phyloP scores from a whole-genome alignment of 805 yeast species.

The Candida ficus region DNA sequence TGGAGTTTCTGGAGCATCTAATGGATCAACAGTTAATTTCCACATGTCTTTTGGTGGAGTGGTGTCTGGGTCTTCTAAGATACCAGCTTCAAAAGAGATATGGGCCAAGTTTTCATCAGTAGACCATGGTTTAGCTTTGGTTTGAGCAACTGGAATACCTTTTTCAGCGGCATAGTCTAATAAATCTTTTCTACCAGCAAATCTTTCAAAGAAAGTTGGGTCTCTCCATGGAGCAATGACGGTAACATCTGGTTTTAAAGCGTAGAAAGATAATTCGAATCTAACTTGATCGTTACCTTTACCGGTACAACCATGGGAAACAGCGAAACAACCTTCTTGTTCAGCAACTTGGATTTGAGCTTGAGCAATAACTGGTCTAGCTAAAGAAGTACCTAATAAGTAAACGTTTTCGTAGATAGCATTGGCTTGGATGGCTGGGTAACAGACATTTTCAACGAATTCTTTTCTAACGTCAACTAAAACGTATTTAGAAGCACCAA shows the following conservation, averaged over 20 bases:
- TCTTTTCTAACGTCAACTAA: slow-evolving; percentile 92
- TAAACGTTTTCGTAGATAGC: slow-evolving; percentile 98
- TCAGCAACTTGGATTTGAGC: slow-evolving; percentile 98
- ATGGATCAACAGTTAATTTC: slow-evolving; percentile 96
- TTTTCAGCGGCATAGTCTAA: slow-evolving; percentile 90
- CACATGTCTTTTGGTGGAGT: slow-evolving; percentile 99
- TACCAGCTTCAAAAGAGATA: slow-evolving; percentile 99
- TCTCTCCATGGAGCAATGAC: slow-evolving; percentile 99
- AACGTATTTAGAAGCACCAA: slow-evolving; percentile 96
- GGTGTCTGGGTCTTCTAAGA: slow-evolving; percentile 95
- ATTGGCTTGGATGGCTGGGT: slow-evolving; percentile 95
- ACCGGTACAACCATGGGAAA: slow-evolving; percentile 99
- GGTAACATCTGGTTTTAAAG: slow-evolving; percentile 92
- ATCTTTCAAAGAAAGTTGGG: slow-evolving; percentile 89
- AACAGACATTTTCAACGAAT: slow-evolving; percentile 85
- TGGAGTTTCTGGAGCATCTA: slow-evolving; percentile 90
- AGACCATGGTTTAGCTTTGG: slow-evolving; percentile 99
- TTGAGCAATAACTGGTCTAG: slow-evolving; percentile 97
- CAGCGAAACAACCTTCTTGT: slow-evolving; percentile 97
- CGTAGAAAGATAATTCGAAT: slow-evolving; percentile 95
- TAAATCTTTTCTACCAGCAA: slow-evolving; percentile 96
- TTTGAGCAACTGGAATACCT: slow-evolving; percentile 92
- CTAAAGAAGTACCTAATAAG: slow-evolving; percentile 93
- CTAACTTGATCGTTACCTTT: slow-evolving; percentile 99
- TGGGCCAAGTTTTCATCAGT: slow-evolving; percentile 99